A percentile compares a stretch with the other conserved stretches of the same genome.
phyloP scores from a whole-genome alignment of 768 basidiomycete genomes.

The Kwoniella botswanensis region DNA sequence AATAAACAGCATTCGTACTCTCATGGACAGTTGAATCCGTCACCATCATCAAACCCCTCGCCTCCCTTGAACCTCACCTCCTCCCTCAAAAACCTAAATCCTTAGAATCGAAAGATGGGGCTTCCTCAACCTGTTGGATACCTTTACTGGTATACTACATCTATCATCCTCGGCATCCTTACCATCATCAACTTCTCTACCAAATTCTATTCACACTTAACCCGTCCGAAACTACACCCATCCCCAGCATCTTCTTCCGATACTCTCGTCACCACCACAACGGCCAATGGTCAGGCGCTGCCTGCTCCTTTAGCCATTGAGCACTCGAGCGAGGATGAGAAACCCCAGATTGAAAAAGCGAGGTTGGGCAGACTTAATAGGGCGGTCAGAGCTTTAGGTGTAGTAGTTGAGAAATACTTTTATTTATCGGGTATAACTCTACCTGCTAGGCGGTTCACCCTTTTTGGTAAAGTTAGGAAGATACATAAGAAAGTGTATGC shows the following conservation, averaged over 20 bases:
- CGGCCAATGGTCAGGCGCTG: background rate
- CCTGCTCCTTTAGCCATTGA: no score
- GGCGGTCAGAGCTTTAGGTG: constrained; percentile 1
- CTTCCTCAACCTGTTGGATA: constrained; percentile 32
- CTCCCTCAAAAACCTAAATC: background rate
- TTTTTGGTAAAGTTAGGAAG: constrained; percentile 22
- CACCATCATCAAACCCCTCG: background rate
- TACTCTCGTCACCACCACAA: background rate
- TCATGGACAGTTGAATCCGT: background rate
- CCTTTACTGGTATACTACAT: constrained; percentile 50
- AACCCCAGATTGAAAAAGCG: background rate
- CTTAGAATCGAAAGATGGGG: constrained; percentile 3
- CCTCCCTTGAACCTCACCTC: background rate
- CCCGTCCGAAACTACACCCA: constrained; percentile 3
- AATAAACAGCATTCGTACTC: background rate
- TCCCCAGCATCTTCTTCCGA: no score
- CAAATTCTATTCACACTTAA: constrained; percentile 21
- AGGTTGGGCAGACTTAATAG: constrained; percentile 12
- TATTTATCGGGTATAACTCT: constrained; percentile 26
- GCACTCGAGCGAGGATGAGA: background rate
- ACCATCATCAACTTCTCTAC: constrained; percentile 36
- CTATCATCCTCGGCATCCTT: constrained; percentile 38
- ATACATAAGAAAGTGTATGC: constrained; percentile 21
- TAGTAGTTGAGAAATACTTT: constrained; percentile 27
- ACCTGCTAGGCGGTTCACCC: constrained; percentile 12